These are phyloP conservation scores for Beauveria bassiana DNA, from an alignment of 2,329 filamentous ascomycete species.

Conservation along the genomic window DNA sequence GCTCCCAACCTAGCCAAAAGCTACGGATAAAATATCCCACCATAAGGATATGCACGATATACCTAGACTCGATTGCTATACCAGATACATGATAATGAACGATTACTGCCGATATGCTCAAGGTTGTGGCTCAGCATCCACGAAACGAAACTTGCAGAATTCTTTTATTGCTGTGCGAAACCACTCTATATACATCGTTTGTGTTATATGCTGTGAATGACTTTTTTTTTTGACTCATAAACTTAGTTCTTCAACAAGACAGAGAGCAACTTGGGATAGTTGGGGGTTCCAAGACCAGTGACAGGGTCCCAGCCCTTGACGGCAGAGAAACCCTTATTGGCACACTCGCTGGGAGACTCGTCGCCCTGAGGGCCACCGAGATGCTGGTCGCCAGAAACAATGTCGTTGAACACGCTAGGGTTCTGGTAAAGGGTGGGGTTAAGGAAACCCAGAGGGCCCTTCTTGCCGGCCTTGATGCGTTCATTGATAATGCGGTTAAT, in stretches of 20 bases:
- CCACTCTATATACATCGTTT: no score
- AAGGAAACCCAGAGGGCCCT: slow-evolving; percentile 26
- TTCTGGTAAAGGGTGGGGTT: slow-evolving; percentile 11
- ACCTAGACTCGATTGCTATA: background rate
- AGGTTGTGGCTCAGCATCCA: no score
- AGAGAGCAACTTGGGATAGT: slow-evolving; percentile 8
- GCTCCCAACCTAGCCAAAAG: background rate
- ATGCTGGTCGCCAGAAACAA: background rate
- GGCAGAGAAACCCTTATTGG: background rate
- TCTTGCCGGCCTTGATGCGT: slow-evolving; percentile 23
- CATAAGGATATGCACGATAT: background rate
- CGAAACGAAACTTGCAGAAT: no score
- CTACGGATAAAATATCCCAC: background rate
- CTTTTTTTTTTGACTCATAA: no score
- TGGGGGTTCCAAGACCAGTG: slow-evolving; percentile 7
- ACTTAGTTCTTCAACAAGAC: background rate
- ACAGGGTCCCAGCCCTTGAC: slow-evolving; percentile 9
- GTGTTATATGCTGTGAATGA: no score
- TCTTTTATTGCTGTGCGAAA: no score
- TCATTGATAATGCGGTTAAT: slow-evolving; percentile 16
- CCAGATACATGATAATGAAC: background rate
- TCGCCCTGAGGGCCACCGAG: background rate
- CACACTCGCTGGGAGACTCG: background rate
- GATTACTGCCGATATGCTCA: no score
- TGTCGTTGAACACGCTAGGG: background rate